phyloP scores from a whole-genome alignment of 116 monocot genomes.

The Zostera marina region DNA sequence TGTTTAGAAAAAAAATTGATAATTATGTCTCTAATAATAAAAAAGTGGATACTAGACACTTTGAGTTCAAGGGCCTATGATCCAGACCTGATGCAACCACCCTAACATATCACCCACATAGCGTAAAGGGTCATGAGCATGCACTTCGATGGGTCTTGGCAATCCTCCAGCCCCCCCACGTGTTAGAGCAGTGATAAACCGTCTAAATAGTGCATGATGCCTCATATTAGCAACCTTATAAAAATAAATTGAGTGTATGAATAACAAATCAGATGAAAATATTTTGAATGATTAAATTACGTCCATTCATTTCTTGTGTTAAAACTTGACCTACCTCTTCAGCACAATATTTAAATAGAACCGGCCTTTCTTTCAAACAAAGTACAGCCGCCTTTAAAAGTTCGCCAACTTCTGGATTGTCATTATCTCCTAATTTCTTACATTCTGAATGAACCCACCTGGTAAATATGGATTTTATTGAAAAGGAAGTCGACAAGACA shows the following conservation, averaged over 20 bases:
- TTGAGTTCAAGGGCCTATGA: neutral
- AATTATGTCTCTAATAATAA: constrained; percentile 1
- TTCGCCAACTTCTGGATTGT: constrained; percentile 86
- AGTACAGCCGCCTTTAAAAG: constrained; percentile 75
- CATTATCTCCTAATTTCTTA: constrained; percentile 82
- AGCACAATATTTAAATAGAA: constrained; percentile 92
- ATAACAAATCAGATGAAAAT: no score
- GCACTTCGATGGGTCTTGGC: constrained; percentile 98
- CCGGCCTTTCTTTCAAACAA: constrained; percentile 86
- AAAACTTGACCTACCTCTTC: constrained; percentile 70
- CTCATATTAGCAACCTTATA: constrained; percentile 93
- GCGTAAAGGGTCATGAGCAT: constrained; percentile 97
- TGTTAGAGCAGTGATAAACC: constrained; percentile 94
- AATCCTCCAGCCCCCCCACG: constrained; percentile 94
- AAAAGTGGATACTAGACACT: neutral
- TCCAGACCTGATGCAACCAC: constrained; percentile 95
- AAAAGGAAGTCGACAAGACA: neutral
- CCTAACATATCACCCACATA: constrained; percentile 98
- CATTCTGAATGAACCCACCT: constrained; percentile 99
- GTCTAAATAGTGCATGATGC: constrained; percentile 92
- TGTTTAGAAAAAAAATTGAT: neutral
- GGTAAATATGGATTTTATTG: neutral
- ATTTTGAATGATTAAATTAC: neutral
- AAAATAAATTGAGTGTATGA: no score
- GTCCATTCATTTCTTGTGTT: neutral